A percentile compares a stretch with the other conserved stretches of the same genome.
Evolutionary conservation across 169 alveolate species (phyloP).

Genomic region (Plasmodium inui): DNA sequence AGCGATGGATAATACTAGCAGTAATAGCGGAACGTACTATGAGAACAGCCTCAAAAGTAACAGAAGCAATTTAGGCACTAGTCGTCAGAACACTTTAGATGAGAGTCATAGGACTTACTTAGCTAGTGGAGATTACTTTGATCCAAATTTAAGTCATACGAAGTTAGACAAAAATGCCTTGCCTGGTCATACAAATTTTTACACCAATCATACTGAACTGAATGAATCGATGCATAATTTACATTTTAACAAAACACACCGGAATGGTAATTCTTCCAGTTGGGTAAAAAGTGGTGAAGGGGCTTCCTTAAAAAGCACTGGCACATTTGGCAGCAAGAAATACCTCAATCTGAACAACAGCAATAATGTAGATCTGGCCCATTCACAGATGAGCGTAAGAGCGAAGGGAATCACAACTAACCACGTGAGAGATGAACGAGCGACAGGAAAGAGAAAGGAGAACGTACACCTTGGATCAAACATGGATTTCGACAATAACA

Average conservation of each 20-base stretch:
- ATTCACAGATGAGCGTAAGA: neutral
- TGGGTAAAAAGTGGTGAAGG: neutral
- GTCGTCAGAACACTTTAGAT: conserved; percentile 3
- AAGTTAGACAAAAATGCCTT: neutral
- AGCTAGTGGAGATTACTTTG: conserved; percentile 10
- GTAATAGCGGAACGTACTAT: conserved; percentile 10
- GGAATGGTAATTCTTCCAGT: neutral
- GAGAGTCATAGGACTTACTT: conserved; percentile 1
- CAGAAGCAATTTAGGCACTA: neutral
- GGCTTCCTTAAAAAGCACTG: neutral
- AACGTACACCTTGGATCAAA: neutral
- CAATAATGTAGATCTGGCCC: neutral
- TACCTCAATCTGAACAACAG: neutral
- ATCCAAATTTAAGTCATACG: conserved; percentile 9
- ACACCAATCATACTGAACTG: neutral
- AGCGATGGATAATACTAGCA: neutral
- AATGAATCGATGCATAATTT: neutral
- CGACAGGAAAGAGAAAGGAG: neutral
- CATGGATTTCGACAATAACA: conserved; percentile 34
- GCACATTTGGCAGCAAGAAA: neutral
- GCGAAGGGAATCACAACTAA: neutral
- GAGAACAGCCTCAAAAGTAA: conserved; percentile 9
- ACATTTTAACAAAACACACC: neutral
- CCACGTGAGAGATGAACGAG: neutral
- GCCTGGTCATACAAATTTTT: neutral